Evolutionary conservation across 352 stramenopile species (phyloP).

Genomic region (Phytophthora parvispora): DNA sequence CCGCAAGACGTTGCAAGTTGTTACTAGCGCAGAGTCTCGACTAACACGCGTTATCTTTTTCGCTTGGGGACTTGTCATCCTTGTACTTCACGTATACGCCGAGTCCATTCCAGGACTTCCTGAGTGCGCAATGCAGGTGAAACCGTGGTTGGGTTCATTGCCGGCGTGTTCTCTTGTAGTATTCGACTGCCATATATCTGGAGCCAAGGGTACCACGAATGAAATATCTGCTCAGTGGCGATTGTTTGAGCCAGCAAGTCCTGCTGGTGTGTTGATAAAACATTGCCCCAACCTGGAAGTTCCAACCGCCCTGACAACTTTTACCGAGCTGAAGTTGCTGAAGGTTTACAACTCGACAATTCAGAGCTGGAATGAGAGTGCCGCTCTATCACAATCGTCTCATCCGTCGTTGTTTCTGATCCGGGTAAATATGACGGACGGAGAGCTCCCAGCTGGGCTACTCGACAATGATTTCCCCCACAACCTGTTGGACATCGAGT

Average conservation of each 20-base stretch:
- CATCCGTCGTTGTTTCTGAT: constrained; percentile 21
- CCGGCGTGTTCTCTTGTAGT: constrained; percentile 35
- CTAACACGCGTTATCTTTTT: constrained; percentile 21
- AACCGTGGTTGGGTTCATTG: constrained; percentile 31
- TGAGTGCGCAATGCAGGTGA: constrained; percentile 35
- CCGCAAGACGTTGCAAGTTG: neutral
- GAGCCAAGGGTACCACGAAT: neutral
- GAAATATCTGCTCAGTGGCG: constrained; percentile 26
- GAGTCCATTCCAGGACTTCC: neutral
- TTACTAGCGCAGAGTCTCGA: constrained; percentile 4
- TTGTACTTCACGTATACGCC: constrained; percentile 26
- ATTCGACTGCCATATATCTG: constrained; percentile 21
- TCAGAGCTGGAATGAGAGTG: constrained; percentile 21
- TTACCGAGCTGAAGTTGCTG: constrained; percentile 32
- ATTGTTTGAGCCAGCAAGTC: constrained; percentile 23
- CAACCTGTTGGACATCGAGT: neutral
- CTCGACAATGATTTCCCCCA: neutral
- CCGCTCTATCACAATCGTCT: constrained; percentile 30
- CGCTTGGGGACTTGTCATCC: constrained; percentile 24
- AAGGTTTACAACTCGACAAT: constrained; percentile 61
- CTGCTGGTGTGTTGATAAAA: constrained; percentile 1
- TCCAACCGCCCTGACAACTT: constrained; percentile 17
- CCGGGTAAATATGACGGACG: neutral
- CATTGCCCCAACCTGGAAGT: constrained; percentile 20
- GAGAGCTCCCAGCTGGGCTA: neutral